Conservation (phyloP, 179 eudicot species). For the Patellifolia procumbens region DNA sequence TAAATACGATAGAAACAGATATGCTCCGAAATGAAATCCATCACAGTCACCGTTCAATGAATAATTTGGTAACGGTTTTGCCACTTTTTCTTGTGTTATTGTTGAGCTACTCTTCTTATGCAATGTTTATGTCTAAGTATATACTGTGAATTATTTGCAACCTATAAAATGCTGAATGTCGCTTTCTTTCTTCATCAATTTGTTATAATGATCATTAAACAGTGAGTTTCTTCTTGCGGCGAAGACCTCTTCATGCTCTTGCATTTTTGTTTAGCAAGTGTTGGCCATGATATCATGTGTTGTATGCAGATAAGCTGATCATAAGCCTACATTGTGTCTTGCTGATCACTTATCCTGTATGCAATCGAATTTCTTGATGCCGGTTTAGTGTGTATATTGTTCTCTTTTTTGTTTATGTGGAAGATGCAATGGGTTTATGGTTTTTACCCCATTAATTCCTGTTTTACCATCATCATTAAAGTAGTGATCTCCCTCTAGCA, state of each 20-base stretch:
- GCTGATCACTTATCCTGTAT: neutral
- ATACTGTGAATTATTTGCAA: neutral
- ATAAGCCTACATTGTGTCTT: neutral
- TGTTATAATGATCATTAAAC: neutral
- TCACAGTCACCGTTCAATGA: constrained; percentile 60
- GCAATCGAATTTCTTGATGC: neutral
- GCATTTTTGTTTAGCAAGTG: neutral
- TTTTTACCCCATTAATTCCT: neutral
- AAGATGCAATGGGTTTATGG: neutral
- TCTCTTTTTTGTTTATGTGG: neutral
- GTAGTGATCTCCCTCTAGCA: neutral
- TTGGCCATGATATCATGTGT: neutral
- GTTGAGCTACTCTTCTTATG: neutral
- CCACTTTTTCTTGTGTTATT: neutral
- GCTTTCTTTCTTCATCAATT: neutral
- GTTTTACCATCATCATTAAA: neutral
- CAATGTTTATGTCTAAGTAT: constrained; percentile 10
- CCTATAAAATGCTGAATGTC: neutral
- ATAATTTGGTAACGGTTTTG: constrained; percentile 59
- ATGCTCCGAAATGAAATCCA: constrained; percentile 73
- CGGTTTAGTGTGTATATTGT: neutral
- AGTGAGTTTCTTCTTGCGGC: neutral
- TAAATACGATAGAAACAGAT: constrained; percentile 75
- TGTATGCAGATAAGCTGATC: neutral
- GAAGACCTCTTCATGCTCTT: neutral